Conservation (phyloP, 1,284 basidiomycete species). For the Leucoagaricus sp. region DNA sequence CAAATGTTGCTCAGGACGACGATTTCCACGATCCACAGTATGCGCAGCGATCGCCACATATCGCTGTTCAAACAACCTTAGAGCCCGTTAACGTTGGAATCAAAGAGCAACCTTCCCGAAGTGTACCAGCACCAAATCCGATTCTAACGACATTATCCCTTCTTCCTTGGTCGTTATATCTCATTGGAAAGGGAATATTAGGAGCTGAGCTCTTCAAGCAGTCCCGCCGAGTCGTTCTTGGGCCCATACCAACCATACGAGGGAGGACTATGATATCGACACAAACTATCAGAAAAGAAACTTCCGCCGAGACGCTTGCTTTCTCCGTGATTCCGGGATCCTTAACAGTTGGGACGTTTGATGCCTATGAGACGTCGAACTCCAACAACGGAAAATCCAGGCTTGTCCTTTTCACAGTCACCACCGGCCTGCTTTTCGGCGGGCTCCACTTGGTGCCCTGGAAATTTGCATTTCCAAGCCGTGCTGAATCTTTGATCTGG, state of each 20-base stretch:
- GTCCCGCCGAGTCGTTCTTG: neutral
- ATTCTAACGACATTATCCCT: no score
- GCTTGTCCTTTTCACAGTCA: neutral
- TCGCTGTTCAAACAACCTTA: no score
- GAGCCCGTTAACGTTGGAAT: no score
- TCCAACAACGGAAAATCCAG: neutral
- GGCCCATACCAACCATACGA: neutral
- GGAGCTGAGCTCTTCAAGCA: neutral
- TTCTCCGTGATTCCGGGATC: neutral
- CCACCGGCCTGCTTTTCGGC: neutral
- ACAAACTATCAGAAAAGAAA: no score
- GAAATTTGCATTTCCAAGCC: neutral
- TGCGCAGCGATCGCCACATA: no score
- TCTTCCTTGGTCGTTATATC: no score
- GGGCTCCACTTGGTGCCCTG: constrained; percentile 3
- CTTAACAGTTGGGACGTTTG: neutral
- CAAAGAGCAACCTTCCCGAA: no score
- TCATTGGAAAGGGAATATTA: neutral
- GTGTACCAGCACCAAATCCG: no score
- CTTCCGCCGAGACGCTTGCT: no score
- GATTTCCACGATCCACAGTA: no score
- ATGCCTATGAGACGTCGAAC: neutral
- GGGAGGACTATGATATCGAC: neutral
- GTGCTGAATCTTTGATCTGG: neutral
- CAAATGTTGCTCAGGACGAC: no score